Percentiles rank a stretch among this genome's conserved stretches.
These are phyloP conservation scores for Scedosporium apiospermum DNA, from an alignment of 2,329 filamentous ascomycete genomes.

Conservation along the genomic window DNA sequence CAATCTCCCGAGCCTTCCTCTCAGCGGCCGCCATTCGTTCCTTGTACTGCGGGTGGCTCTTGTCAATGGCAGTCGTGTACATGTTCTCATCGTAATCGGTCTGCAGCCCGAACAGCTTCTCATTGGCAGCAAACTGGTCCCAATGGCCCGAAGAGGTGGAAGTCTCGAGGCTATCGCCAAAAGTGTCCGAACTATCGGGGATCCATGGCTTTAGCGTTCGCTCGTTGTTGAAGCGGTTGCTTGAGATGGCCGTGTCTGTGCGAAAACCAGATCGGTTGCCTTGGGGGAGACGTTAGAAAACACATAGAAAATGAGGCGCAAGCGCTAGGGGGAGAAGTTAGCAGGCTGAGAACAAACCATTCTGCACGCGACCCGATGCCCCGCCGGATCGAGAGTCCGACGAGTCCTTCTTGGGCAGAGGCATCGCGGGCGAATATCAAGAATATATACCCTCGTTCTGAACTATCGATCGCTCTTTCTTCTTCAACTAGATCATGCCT, in stretches of 20 bases:
- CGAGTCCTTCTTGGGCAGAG: slow-evolving; percentile 28
- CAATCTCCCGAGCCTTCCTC: slow-evolving; percentile 81
- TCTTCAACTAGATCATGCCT: slow-evolving; percentile 1
- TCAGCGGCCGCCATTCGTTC: slow-evolving; percentile 71
- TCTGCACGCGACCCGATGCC: slow-evolving; percentile 19
- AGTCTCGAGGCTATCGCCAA: slow-evolving; percentile 65
- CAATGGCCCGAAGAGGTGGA: slow-evolving; percentile 45
- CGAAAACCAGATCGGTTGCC: slow-evolving; percentile 63
- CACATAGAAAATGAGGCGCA: slow-evolving; percentile 4
- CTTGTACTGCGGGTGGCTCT: slow-evolving; percentile 70
- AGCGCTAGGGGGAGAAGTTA: slow-evolving; percentile 6
- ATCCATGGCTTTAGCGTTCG: slow-evolving; percentile 76
- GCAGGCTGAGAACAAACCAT: slow-evolving; percentile 20
- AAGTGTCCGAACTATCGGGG: slow-evolving; percentile 49
- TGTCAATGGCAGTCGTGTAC: slow-evolving; percentile 88
- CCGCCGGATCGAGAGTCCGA: slow-evolving; percentile 11
- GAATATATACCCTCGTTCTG: slow-evolving; percentile 2
- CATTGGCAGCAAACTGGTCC: slow-evolving; percentile 93
- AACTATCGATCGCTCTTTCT: slow-evolving; percentile 1
- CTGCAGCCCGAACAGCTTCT: slow-evolving; percentile 75
- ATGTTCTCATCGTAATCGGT: slow-evolving; percentile 90
- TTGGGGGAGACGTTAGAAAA: slow-evolving; percentile 24
- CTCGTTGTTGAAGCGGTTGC: slow-evolving; percentile 58
- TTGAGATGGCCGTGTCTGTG: slow-evolving; percentile 83
- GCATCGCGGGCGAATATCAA: slow-evolving; percentile 19